Evolutionary conservation across 73 alveolate genomes (phyloP).

Genomic region (Blepharisma japonicum): DNA sequence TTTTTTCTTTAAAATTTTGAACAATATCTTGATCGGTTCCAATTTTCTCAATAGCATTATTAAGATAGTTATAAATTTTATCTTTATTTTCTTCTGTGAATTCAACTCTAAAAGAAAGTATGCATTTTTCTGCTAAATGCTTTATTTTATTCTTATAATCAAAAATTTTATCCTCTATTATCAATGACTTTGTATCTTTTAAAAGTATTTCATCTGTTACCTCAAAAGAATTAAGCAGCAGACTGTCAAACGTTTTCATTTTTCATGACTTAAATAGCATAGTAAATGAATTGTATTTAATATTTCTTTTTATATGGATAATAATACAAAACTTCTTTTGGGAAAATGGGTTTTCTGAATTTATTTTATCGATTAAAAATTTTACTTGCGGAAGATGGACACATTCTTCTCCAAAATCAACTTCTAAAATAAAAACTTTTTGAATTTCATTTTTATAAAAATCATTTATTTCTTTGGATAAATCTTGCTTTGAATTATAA

Average conservation of each 20-base stretch:
- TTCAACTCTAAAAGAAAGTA: no score
- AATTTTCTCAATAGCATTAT: no score
- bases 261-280: slow-evolving; percentile 6
- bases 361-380: background rate
- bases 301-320: background rate
- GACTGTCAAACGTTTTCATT: background rate
- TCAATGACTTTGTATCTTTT: background rate
- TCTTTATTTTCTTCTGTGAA: no score
- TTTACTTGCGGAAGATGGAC: background rate
- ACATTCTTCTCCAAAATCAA: slow-evolving; percentile 6
- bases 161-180: background rate
- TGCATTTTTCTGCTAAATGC: background rate
- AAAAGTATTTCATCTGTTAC: background rate
- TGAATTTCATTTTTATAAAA: background rate
- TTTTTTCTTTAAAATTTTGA: no score
- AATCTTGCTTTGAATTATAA: slow-evolving; percentile 21
- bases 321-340: background rate
- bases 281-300: background rate
- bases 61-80: no score
- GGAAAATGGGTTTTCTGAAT: background rate
- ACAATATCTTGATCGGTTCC: no score
- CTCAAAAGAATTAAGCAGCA: background rate
- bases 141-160: background rate
- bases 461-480: background rate
- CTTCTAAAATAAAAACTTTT: slow-evolving; percentile 15